A percentile compares a stretch with the other conserved stretches of the same genome.
Evolutionary conservation across 257 asterid species (phyloP).

Genomic region (Solanum microdontum): DNA sequence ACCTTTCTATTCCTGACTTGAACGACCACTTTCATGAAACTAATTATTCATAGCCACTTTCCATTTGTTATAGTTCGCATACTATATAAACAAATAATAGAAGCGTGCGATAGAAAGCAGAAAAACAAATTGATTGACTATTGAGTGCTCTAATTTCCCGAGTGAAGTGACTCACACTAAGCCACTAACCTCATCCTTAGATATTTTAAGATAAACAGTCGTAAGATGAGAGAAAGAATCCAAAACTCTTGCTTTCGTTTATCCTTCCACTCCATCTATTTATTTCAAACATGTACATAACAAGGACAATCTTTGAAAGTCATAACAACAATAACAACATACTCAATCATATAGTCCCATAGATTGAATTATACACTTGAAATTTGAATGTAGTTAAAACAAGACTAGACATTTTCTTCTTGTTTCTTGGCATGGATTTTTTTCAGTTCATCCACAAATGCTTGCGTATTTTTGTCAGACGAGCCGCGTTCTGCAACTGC

Average conservation of each 20-base stretch:
- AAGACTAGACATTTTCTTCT: neutral
- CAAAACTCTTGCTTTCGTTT: no score
- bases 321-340: no score
- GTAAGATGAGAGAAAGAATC: no score
- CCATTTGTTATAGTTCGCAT: neutral
- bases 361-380: no score
- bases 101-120: neutral
- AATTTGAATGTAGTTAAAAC: no score
- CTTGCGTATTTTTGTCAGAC: neutral
- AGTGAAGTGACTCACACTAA: no score
- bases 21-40: neutral
- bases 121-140: neutral
- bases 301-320: no score
- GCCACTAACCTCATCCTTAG: no score
- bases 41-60: neutral
- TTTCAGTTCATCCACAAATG: neutral
- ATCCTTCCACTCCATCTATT: no score
- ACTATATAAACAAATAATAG: neutral
- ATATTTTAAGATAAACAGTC: no score
- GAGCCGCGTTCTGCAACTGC: neutral
- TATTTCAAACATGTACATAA: no score
- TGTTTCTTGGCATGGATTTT: neutral
- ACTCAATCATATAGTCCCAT: no score
- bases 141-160: neutral
- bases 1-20: neutral